Base-by-base conservation (phyloP, 129 eudicot genomes). In the Lonicera japonica region DNA sequence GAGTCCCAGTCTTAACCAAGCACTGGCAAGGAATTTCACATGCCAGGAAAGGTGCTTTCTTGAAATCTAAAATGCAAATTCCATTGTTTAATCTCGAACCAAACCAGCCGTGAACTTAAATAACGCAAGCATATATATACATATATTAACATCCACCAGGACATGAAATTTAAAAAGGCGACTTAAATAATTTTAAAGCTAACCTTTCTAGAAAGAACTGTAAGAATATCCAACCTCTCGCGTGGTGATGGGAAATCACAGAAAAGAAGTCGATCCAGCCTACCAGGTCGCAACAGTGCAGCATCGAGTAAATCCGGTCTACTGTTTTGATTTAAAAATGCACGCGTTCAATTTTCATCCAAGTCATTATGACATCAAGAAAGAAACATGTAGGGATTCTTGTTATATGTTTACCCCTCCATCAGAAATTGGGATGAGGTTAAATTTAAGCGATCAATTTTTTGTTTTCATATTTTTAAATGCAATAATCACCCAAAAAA, bases 271-370 rank as follows among this genome's bases (percentile, higher is more conserved):
- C 96, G 86, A 63, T 90, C 97, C 43, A 90, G 76, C 77, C 97
- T 81, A 65, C 97, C 97, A 61, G 97, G 97, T 60, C 97, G 84
- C 69, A 90, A 63, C 63, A 90, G 80, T 39, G 97, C 95, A 73
- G 98, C 96, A 85, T 92, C 98, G 22, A 92, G 95, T 71, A 92
- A 66, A 80, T 92, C 98, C 21, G 98, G 98, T 63, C 98, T 79
- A 82, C 98, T 92, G 83, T 70, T n/a, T 73, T 71, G 57, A 75
- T 65, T 39, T 54, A 58, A 64, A 56, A 63, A 58, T 15, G 60
- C 56, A 68, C 14, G 5, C 17, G 19, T 15, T 56, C 43, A 41
- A 47, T 8, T 24, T 70, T 41, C 47, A 52, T 40, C 25, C 19
- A 29, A 53, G 12, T 9, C 12, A 29, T n/a, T n/a, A n/a, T 6